These are phyloP conservation scores for Coelastrella sp. DNA, from an alignment of 139 green algal genomes.

Conservation along the genomic window DNA sequence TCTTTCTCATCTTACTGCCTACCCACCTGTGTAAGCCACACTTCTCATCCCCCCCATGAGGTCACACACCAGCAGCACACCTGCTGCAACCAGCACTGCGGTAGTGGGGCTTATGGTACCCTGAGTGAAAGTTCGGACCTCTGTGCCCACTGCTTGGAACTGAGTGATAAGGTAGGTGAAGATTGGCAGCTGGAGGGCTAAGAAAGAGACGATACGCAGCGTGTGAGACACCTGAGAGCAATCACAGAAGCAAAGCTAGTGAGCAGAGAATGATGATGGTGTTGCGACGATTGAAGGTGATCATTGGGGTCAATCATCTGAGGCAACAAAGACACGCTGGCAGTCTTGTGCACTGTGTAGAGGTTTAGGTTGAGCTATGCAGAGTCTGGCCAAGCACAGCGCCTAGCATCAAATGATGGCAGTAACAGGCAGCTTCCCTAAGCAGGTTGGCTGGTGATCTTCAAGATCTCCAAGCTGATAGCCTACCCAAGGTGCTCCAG, in stretches of 20 bases:
- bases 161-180: slow-evolving; percentile 72
- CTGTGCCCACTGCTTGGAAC: slow-evolving; percentile 56
- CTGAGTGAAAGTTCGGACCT: slow-evolving; percentile 59
- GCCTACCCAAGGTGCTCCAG: slow-evolving; percentile 43
- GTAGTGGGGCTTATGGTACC: slow-evolving; percentile 44
- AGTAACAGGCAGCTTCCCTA: too few relatives aligned
- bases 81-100: slow-evolving; percentile 56
- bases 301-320: too few relatives aligned
- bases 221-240: slow-evolving; percentile 49
- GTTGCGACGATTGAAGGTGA: too few relatives aligned
- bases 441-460: too few relatives aligned
- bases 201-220: slow-evolving; percentile 53
- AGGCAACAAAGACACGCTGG: too few relatives aligned
- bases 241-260: background rate
- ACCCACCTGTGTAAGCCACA: slow-evolving; percentile 55
- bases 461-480: too few relatives aligned
- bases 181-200: slow-evolving; percentile 62
- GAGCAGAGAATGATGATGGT: background rate
- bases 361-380: too few relatives aligned
- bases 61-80: slow-evolving; percentile 56
- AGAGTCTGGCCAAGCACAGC: too few relatives aligned
- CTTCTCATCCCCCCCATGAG: slow-evolving; percentile 60
- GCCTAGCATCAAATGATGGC: too few relatives aligned
- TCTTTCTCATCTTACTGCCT: too few relatives aligned
- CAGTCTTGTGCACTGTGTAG: too few relatives aligned